Evolutionary conservation across 2,329 filamentous ascomycete species (phyloP).

Genomic region (Alternaria brassicicola): DNA sequence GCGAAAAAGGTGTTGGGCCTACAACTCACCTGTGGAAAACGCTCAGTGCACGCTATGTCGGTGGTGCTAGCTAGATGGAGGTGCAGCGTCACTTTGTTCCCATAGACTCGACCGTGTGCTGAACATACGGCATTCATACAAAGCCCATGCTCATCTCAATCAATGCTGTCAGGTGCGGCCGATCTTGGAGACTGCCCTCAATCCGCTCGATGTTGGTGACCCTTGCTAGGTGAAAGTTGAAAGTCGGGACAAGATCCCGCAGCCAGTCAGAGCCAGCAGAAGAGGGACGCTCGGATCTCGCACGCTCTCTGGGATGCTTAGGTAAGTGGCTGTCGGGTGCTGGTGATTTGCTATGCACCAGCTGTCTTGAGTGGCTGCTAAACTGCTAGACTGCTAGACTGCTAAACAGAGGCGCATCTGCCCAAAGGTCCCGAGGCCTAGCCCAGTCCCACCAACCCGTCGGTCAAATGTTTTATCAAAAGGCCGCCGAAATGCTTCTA

Average conservation of each 20-base stretch:
- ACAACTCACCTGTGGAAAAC: constrained; percentile 6
- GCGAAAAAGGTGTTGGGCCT: constrained; percentile 3
- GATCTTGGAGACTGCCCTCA: constrained; percentile 1
- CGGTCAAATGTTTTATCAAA: constrained; percentile 2
- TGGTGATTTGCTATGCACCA: background rate
- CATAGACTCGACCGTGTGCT: background rate
- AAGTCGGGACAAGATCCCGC: constrained; percentile 9
- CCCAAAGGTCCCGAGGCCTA: background rate
- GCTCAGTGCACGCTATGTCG: constrained; percentile 2
- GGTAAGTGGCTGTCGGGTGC: background rate
- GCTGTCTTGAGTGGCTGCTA: background rate
- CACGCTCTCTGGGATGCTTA: background rate
- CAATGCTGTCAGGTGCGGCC: background rate
- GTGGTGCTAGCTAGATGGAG: background rate
- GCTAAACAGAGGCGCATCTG: background rate
- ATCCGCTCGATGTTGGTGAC: constrained; percentile 6
- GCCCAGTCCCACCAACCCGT: background rate
- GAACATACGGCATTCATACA: background rate
- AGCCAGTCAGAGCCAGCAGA: constrained; percentile 7
- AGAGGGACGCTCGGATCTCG: background rate
- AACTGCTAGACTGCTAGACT: background rate
- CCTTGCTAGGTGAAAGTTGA: constrained; percentile 7
- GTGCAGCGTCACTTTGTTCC: constrained; percentile 5
- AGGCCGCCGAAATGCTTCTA: constrained; percentile 5
- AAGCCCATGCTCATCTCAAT: background rate